phyloP scores from a whole-genome alignment of 164 flowering plant genomes.

The Aristolochia contorta region DNA sequence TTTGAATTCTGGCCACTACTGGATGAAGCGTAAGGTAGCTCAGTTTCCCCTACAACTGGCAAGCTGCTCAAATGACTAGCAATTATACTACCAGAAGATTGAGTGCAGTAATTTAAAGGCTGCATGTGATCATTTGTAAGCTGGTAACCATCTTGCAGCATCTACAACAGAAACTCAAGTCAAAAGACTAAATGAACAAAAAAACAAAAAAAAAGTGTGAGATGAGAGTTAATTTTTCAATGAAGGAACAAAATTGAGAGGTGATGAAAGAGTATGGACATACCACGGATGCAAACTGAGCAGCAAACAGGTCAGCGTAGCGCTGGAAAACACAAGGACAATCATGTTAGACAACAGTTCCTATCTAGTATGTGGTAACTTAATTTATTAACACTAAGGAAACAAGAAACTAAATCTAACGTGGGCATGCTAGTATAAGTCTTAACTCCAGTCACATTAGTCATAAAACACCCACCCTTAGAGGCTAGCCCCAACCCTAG shows the following conservation, averaged over 20 bases:
- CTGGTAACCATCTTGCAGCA: constrained; percentile 61
- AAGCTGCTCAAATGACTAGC: constrained; percentile 15
- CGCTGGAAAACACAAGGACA: constrained; percentile 31
- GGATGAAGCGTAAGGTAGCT: constrained; percentile 44
- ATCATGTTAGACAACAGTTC: background rate
- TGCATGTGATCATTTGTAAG: constrained; percentile 39
- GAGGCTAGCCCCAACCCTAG: too few species aligned
- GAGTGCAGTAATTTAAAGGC: constrained; percentile 6
- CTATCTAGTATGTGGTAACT: background rate
- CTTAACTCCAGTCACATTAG: background rate
- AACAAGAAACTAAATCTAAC: background rate
- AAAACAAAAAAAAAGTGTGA: background rate
- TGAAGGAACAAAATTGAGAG: background rate
- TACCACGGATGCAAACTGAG: constrained; percentile 62
- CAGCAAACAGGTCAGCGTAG: constrained; percentile 71
- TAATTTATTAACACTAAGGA: background rate
- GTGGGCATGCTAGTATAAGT: background rate
- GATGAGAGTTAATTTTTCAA: background rate
- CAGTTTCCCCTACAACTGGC: constrained; percentile 26
- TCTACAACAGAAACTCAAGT: constrained; percentile 29
- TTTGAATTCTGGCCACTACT: constrained; percentile 1
- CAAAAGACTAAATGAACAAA: background rate
- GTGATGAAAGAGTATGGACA: constrained; percentile 8
- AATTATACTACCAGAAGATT: constrained; percentile 7
- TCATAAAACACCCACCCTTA: too few species aligned